Evolutionary conservation across 768 basidiomycete genomes (phyloP), one percentile per base, ranked within the genome.

Genomic region (Boletus vermiculosoides): DNA sequence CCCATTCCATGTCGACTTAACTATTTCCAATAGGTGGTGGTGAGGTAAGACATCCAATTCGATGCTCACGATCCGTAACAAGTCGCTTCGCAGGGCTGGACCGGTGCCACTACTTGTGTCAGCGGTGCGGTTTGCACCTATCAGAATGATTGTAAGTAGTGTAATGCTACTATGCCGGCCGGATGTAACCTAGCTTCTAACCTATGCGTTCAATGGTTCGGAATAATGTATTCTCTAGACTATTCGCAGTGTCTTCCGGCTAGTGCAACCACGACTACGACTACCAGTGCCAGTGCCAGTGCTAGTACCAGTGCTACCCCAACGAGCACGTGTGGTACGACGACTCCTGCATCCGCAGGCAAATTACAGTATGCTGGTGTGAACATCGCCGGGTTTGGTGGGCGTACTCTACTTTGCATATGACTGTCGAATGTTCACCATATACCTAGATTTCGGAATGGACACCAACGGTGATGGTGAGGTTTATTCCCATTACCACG

Each of bases 381-480:
- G 6, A 61, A 61, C 42, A 55, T 61, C 7, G 58, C 58, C 28
- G 60, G 60, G 7, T 61, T 60, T 36, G 57, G 58, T 61, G 23
- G 40, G 58, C 18, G 22, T 9, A 10, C 8, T 49, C 23, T n/a
- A 2, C 9, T 45, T 23, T 22, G 15, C 0, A 1, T 9, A 2
- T 0, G 10, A 22, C 1, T 23, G 6, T 10, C 25, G 4, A 5
- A 8, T 28, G 23, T 45, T 55, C 6, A 54, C 23, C 2, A 3
- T 34, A 5, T 49, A 0, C 45, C 3, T 23, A 61, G 60, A 61
- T 42, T 61, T 61, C 1, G 60, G 60, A 9, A 55, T 18, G 60
- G 58, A 50, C 25, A 59, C 53, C 6, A 54, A 37, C 30, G 60
- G 60, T 31, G 39, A 47, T 22, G 30, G 60, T 61, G 37, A 49